Evolutionary conservation across 495 filamentous ascomycete genomes (phyloP).

Genomic region (Filosporella fistucella): DNA sequence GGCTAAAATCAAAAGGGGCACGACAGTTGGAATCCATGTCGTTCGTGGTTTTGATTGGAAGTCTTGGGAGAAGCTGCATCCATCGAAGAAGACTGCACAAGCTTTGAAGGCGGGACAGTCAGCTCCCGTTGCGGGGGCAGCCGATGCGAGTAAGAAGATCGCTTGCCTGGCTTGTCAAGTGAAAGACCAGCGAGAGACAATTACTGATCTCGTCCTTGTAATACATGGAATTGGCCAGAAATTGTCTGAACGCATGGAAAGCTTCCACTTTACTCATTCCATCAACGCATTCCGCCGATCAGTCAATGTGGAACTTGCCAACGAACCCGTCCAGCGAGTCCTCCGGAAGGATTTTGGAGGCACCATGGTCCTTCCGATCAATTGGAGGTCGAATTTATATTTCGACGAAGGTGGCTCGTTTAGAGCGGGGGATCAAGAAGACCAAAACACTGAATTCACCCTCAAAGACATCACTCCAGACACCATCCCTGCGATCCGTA

Average conservation of each 20-base stretch:
- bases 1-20: conserved; percentile 77
- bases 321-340: conserved; percentile 63
- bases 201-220: conserved; percentile 84
- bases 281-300: conserved; percentile 87
- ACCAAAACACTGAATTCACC: conserved; percentile 52
- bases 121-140: conserved; percentile 28
- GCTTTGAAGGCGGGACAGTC: conserved; percentile 46
- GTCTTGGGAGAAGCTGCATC: conserved; percentile 73
- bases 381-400: conserved; percentile 84
- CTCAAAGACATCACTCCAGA: conserved; percentile 87
- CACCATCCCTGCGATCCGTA: conserved; percentile 84
- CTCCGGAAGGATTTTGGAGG: conserved; percentile 61
- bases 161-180: conserved; percentile 37
- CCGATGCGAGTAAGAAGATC: conserved; percentile 24
- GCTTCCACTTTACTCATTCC: conserved; percentile 92
- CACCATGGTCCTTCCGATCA: conserved; percentile 57
- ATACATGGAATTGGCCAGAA: conserved; percentile 98
- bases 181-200: conserved; percentile 62
- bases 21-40: conserved; percentile 78
- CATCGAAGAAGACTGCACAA: conserved; percentile 44
- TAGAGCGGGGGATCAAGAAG: conserved; percentile 42
- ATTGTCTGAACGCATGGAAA: conserved; percentile 91
- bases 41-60: conserved; percentile 79
- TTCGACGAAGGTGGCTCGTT: conserved; percentile 69
- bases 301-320: conserved; percentile 79